Evolutionary conservation across 331 rosid species (phyloP).

Genomic region (Quercus phellos): DNA sequence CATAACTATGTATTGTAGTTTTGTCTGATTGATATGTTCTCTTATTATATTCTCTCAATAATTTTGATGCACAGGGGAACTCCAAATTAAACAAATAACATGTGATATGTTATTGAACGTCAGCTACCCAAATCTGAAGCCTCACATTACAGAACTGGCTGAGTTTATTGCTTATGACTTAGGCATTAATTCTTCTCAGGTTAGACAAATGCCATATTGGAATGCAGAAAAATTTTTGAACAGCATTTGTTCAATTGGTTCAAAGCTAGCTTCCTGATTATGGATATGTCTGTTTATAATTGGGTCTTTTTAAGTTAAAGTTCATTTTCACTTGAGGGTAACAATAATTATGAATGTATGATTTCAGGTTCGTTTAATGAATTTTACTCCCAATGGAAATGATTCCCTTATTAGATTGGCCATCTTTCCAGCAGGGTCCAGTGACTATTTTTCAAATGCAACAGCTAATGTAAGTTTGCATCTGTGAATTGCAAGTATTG

Average conservation of each 20-base stretch:
- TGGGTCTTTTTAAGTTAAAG: background rate
- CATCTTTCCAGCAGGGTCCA: constrained; percentile 53
- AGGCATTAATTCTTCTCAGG: constrained; percentile 72
- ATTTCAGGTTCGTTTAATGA: constrained; percentile 64
- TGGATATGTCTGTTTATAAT: background rate
- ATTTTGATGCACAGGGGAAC: constrained; percentile 53
- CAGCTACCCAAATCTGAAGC: constrained; percentile 64
- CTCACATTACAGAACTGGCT: constrained; percentile 52
- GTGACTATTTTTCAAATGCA: constrained; percentile 54
- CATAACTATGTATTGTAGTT: background rate
- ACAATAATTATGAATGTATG: constrained; percentile 21
- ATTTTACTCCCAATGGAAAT: constrained; percentile 49
- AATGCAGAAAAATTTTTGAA: constrained; percentile 1
- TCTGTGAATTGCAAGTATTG: constrained; percentile 16
- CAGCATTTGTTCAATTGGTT: background rate
- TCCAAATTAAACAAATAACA: constrained; percentile 58
- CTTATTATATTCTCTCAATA: background rate
- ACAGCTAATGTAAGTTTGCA: constrained; percentile 56
- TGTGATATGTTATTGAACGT: constrained; percentile 57
- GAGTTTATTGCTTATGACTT: constrained; percentile 68
- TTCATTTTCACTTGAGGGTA: constrained; percentile 12
- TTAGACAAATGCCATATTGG: constrained; percentile 27
- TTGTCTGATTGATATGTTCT: background rate
- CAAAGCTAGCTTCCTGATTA: background rate
- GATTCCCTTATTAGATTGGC: constrained; percentile 59